A percentile compares a stretch with the other conserved stretches of the same genome.
phyloP scores from a whole-genome alignment of 2,329 filamentous ascomycete genomes.

The Lasiodiplodia hormozganensis region DNA sequence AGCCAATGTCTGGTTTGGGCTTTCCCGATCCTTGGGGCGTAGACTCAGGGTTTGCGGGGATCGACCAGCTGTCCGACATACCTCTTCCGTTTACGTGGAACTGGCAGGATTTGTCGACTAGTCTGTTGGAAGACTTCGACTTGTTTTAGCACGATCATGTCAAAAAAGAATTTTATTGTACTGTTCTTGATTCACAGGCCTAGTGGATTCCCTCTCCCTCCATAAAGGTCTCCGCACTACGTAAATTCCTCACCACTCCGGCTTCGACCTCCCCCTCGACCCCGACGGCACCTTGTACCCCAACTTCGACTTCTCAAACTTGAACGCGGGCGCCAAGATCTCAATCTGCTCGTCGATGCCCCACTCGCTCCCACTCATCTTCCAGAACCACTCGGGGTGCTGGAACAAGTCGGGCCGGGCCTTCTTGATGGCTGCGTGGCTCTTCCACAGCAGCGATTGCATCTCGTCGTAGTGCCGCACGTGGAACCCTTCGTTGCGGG shows the following conservation, averaged over 20 bases:
- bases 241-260: neutral
- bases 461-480: constrained; percentile 29
- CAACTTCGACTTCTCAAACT: constrained; percentile 24
- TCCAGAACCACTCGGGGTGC: constrained; percentile 21
- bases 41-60: neutral
- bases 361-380: constrained; percentile 25
- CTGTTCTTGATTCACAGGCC: neutral
- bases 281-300: constrained; percentile 22
- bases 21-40: neutral
- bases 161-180: neutral
- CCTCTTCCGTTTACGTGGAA: constrained; percentile 10
- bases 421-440: constrained; percentile 6
- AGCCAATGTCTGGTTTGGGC: neutral
- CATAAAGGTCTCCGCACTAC: too few relatives aligned
- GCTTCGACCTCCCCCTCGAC: constrained; percentile 23
- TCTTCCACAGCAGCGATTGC: constrained; percentile 23
- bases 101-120: constrained; percentile 11
- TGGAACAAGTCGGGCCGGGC: constrained; percentile 18
- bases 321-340: constrained; percentile 25
- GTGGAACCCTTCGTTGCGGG: constrained; percentile 25
- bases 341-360: constrained; percentile 22
- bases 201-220: too few relatives aligned
- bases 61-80: constrained; percentile 8
- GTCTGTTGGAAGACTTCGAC: constrained; percentile 8
- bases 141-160: neutral